These are phyloP conservation scores for Prunus salicina DNA, from an alignment of 306 rosid genomes.

Conservation along the genomic window DNA sequence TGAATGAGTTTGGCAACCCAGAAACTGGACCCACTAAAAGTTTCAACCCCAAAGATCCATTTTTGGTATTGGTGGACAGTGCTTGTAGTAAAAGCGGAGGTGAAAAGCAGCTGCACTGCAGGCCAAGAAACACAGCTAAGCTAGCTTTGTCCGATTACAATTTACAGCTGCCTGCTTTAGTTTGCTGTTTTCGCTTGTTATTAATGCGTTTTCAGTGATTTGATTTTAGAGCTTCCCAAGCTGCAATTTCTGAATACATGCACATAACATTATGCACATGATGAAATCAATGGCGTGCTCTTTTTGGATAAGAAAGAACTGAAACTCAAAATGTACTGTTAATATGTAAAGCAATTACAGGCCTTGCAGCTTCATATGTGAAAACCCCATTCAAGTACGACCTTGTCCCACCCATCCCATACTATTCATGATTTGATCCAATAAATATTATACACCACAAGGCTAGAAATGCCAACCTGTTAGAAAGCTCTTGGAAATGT, in stretches of 20 bases:
- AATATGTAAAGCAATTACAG: neutral
- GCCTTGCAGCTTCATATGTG: neutral
- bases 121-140: neutral
- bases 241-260: neutral
- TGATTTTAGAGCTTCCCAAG: neutral
- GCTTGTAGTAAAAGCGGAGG: neutral
- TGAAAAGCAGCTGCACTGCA: neutral
- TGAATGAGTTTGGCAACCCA: conserved; percentile 7
- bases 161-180: conserved; percentile 1
- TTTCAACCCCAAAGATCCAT: neutral
- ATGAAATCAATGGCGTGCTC: neutral
- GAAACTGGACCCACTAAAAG: neutral
- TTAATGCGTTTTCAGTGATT: neutral
- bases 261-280: neutral
- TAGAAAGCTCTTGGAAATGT: no score
- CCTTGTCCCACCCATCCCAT: neutral
- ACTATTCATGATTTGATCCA: no score
- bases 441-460: no score
- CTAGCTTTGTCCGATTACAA: neutral
- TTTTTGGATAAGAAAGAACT: neutral
- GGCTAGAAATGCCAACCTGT: no score
- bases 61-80: neutral
- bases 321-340: neutral
- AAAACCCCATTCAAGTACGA: neutral
- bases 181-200: conserved; percentile 3